Conservation (phyloP, 23 red algal genomes). For the Agarophyton chilense region DNA sequence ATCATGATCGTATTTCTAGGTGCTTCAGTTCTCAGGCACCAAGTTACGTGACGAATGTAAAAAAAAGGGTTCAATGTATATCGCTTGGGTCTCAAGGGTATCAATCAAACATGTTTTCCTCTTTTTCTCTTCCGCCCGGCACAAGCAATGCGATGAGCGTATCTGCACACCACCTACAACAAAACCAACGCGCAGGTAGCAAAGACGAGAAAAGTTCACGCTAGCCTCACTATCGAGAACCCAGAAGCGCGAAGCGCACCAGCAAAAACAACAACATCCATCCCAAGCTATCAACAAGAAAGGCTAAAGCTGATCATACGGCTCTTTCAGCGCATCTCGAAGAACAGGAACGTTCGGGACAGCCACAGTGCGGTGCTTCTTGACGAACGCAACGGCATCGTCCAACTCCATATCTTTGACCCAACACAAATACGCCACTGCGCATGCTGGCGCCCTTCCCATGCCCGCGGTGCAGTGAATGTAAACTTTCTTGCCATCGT, state of each 20-base stretch:
- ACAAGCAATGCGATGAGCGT: background rate
- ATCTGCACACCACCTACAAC: background rate
- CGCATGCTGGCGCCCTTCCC: conserved; percentile 84
- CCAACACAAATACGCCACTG: conserved; percentile 84
- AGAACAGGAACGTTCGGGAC: conserved; percentile 86
- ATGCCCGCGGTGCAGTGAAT: conserved; percentile 95
- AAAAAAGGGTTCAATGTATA: background rate
- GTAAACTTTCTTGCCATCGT: conserved; percentile 65
- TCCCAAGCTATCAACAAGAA: background rate
- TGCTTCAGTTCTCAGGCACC: no score
- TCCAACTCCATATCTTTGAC: conserved; percentile 53
- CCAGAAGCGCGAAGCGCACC: background rate
- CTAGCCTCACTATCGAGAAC: background rate
- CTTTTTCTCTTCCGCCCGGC: background rate
- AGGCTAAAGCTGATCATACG: conserved; percentile 2
- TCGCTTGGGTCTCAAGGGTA: background rate
- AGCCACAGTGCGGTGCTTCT: conserved; percentile 76
- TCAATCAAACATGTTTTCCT: background rate
- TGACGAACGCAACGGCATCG: conserved; percentile 80
- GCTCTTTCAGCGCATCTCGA: conserved; percentile 50
- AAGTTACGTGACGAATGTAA: background rate
- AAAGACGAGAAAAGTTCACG: background rate
- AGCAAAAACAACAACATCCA: background rate
- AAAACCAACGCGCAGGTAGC: background rate
- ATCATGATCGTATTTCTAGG: no score